Conservation (phyloP, 208 protist species). For the Porcisia hertigi region DNA sequence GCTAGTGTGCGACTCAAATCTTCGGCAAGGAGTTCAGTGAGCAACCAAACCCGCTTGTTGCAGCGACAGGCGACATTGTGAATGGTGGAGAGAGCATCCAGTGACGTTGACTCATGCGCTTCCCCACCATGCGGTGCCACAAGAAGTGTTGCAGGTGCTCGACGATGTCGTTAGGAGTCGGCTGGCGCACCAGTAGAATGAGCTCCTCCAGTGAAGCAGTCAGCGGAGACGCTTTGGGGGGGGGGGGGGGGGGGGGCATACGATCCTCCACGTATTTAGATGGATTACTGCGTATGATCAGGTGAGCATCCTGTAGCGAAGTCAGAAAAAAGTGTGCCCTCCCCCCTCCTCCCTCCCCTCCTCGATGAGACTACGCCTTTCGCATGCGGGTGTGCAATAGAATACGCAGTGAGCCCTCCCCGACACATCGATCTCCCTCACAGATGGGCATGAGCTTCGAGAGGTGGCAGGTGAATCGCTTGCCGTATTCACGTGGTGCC, state of each 20-base stretch:
- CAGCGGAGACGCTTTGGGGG: background rate
- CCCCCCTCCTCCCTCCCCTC: conserved; percentile 13
- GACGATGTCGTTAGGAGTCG: conserved; percentile 9
- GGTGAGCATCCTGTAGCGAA: background rate
- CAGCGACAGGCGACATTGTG: conserved; percentile 35
- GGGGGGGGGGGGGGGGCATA: too few relatives aligned
- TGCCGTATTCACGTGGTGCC: background rate
- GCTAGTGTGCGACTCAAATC: conserved; percentile 14
- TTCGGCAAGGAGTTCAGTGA: conserved; percentile 41
- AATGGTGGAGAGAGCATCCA: conserved; percentile 32
- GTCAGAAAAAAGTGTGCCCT: conserved; percentile 21
- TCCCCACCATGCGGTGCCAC: background rate
- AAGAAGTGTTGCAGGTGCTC: conserved; percentile 2
- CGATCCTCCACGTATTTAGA: background rate
- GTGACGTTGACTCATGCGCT: conserved; percentile 34
- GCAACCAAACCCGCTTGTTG: conserved; percentile 52
- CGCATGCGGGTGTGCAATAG: conserved; percentile 26
- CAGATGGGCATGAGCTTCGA: background rate
- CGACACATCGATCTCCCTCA: conserved; percentile 19
- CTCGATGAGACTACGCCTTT: conserved; percentile 6
- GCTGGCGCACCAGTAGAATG: conserved; percentile 11
- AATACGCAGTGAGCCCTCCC: conserved; percentile 16
- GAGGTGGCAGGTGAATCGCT: background rate
- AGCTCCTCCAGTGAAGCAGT: background rate
- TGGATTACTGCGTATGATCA: background rate